Conservation (phyloP, 768 basidiomycete species). For the Daedaleopsis nitida region DNA sequence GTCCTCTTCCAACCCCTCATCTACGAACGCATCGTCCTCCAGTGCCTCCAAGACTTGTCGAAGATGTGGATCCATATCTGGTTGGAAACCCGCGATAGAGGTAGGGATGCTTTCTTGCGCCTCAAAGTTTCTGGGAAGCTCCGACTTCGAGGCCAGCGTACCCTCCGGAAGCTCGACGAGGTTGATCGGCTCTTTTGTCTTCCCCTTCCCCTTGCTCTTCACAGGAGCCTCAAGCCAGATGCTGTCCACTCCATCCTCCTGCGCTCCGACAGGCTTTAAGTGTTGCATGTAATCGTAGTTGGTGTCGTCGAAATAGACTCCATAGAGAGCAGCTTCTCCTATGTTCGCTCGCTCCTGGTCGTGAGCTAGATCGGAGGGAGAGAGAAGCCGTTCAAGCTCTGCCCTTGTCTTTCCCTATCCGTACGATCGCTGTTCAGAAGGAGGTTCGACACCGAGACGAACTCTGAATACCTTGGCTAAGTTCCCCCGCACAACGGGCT, state of each 20-base stretch:
- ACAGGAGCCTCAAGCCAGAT: slow-evolving; percentile 77
- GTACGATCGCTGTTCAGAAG: neutral
- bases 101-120: slow-evolving; percentile 77
- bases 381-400: slow-evolving; percentile 68
- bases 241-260: slow-evolving; percentile 82
- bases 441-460: neutral
- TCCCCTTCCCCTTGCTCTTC: slow-evolving; percentile 43
- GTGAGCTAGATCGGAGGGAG: slow-evolving; percentile 48
- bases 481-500: slow-evolving; percentile 75
- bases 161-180: slow-evolving; percentile 67
- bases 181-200: slow-evolving; percentile 40
- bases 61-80: slow-evolving; percentile 95
- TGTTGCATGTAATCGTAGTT: slow-evolving; percentile 99
- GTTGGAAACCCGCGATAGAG: slow-evolving; percentile 87
- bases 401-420: slow-evolving; percentile 76
- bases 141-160: slow-evolving; percentile 67
- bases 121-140: slow-evolving; percentile 76
- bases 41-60: slow-evolving; percentile 91
- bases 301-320: slow-evolving; percentile 92
- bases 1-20: slow-evolving; percentile 70
- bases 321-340: slow-evolving; percentile 89
- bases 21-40: slow-evolving; percentile 94
- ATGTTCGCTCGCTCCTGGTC: slow-evolving; percentile 53
- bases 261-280: slow-evolving; percentile 72
- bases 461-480: slow-evolving; percentile 53